Evolutionary conservation across 139 green algal species (phyloP).

Genomic region (Chlorella sp.): DNA sequence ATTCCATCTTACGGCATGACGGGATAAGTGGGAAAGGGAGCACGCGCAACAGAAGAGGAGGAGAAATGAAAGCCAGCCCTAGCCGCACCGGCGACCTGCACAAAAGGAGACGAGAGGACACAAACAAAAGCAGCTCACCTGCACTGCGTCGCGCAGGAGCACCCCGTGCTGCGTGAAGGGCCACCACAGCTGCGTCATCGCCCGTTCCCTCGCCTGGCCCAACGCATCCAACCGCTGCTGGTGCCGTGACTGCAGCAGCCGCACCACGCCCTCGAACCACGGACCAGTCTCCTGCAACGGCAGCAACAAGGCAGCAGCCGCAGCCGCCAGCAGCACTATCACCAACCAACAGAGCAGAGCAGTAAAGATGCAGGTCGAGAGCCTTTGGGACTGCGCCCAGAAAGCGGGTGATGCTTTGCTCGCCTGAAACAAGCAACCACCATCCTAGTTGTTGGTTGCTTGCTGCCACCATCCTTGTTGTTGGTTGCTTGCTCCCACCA

Average conservation of each 20-base stretch:
- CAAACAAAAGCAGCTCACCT: no score
- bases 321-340: neutral
- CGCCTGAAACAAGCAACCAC: no score
- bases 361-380: no score
- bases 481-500: neutral
- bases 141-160: slow-evolving; percentile 7
- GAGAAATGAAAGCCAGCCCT: no score
- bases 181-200: slow-evolving; percentile 78
- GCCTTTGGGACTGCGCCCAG: no score
- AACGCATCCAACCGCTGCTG: neutral
- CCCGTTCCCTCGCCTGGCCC: neutral
- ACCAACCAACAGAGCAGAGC: slow-evolving; percentile 2
- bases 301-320: neutral
- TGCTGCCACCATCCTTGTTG: neutral
- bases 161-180: slow-evolving; percentile 93
- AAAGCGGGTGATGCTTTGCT: no score
- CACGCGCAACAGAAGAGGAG: no score
- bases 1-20: no score
- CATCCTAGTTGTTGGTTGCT: neutral
- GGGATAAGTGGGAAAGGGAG: no score
- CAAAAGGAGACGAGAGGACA: no score
- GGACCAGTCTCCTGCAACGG: slow-evolving; percentile 11
- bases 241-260: slow-evolving; percentile 35
- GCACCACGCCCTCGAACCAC: slow-evolving; percentile 48
- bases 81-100: no score